These are phyloP conservation scores for Sisymbrium altissimum DNA, from an alignment of 345 rosid species.

Conservation along the genomic window DNA sequence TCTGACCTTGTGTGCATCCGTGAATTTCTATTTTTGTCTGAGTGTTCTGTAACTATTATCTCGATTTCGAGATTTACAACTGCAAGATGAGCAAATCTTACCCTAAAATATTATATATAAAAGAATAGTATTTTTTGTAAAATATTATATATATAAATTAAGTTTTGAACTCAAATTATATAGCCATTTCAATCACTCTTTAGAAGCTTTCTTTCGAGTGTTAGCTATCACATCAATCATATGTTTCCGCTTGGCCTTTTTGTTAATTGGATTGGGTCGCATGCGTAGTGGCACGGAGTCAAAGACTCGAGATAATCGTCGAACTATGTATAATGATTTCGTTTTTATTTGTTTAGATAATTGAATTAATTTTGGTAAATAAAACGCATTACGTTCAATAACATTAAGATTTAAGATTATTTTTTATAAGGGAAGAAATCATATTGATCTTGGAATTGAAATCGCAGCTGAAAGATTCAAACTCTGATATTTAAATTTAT, in stretches of 20 bases:
- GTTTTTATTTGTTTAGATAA: too few relatives aligned
- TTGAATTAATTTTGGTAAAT: neutral
- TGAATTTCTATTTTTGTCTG: neutral
- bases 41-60: neutral
- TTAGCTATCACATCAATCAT: constrained; percentile 3
- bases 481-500: too few relatives aligned
- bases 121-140: neutral
- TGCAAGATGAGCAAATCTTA: neutral
- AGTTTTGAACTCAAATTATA: neutral
- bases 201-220: neutral
- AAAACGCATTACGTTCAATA: neutral
- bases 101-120: neutral
- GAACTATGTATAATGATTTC: neutral
- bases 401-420: neutral
- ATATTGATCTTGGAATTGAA: neutral
- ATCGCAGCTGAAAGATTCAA: neutral
- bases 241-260: neutral
- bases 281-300: neutral
- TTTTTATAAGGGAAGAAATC: neutral
- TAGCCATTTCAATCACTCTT: neutral
- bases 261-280: neutral
- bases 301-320: neutral
- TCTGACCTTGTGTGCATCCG: neutral
- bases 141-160: neutral
- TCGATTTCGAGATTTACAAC: neutral